phyloP scores from a whole-genome alignment of 129 eudicot genomes.

The Artemisia annua region DNA sequence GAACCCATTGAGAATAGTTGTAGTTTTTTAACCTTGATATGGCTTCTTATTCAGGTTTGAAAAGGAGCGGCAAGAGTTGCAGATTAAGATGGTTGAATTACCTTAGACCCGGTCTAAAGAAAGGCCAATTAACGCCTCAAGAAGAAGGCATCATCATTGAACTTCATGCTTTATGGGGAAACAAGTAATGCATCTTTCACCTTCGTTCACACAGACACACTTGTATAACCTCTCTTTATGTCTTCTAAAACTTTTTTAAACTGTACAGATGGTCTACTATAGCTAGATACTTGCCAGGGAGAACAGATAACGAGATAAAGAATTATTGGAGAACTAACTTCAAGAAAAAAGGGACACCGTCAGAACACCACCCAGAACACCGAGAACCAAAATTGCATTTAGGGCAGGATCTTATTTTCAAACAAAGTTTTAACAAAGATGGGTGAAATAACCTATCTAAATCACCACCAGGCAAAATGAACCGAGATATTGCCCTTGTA shows the following conservation, averaged over 20 bases:
- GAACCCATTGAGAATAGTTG: not conserved
- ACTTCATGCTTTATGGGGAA: slow-evolving; percentile 80
- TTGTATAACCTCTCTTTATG: not conserved
- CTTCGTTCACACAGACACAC: not conserved
- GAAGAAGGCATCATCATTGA: slow-evolving; percentile 85
- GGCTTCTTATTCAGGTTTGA: slow-evolving; percentile 43
- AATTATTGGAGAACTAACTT: slow-evolving; percentile 75
- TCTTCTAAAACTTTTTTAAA: not conserved
- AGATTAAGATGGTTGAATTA: slow-evolving; percentile 86
- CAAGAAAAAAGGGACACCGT: slow-evolving; percentile 44
- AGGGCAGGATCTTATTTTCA: slow-evolving; percentile 1
- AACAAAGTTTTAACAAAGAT: slow-evolving; percentile 3
- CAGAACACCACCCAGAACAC: slow-evolving; percentile 31
- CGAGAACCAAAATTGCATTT: slow-evolving; percentile 17
- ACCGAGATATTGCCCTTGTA: not conserved
- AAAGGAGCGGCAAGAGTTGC: slow-evolving; percentile 79
- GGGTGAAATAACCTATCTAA: slow-evolving; percentile 4
- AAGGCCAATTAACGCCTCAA: slow-evolving; percentile 70
- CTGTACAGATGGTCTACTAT: slow-evolving; percentile 72
- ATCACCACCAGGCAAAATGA: slow-evolving; percentile 1
- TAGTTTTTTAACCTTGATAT: not conserved
- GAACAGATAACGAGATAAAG: slow-evolving; percentile 72
- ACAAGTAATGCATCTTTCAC: slow-evolving; percentile 57
- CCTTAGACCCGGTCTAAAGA: slow-evolving; percentile 74
- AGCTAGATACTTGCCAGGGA: slow-evolving; percentile 77